A percentile compares a stretch with the other conserved stretches of the same genome.
phyloP scores from a whole-genome alignment of 202 grass and related monocot species.

The Schoenoplectus tabernaemontani region DNA sequence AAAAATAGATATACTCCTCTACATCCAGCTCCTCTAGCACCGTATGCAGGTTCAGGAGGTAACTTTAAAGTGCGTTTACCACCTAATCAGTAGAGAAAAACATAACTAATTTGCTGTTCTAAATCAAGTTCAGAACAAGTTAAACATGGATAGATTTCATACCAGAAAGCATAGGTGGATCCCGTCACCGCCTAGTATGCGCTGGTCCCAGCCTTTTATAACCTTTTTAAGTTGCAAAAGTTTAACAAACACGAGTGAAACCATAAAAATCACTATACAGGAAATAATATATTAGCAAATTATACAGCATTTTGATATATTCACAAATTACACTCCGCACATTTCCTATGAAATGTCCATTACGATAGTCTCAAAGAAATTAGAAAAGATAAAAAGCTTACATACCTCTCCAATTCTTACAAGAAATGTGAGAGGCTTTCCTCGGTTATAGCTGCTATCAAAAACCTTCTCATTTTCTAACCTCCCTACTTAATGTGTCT shows the following conservation, averaged over 20 bases:
- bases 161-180: conserved; percentile 86
- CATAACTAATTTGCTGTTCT: neutral
- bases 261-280: neutral
- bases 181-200: conserved; percentile 67
- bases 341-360: neutral
- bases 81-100: conserved; percentile 25
- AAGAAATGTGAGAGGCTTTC: conserved; percentile 53
- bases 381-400: neutral
- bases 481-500: conserved; percentile 78
- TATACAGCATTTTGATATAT: neutral
- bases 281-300: neutral
- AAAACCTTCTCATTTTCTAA: conserved; percentile 90
- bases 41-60: conserved; percentile 70
- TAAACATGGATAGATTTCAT: neutral
- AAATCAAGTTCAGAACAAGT: neutral
- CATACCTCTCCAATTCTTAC: conserved; percentile 74
- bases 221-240: conserved; percentile 32
- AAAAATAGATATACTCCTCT: conserved; percentile 33
- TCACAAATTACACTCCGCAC: neutral
- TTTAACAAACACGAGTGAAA: neutral
- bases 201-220: conserved; percentile 94
- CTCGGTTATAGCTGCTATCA: conserved; percentile 81
- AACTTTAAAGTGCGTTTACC: conserved; percentile 74
- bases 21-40: conserved; percentile 68
- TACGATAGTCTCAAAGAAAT: neutral